Base-by-base conservation (phyloP, 352 stramenopile species). In the Sclerospora graminicola region DNA sequence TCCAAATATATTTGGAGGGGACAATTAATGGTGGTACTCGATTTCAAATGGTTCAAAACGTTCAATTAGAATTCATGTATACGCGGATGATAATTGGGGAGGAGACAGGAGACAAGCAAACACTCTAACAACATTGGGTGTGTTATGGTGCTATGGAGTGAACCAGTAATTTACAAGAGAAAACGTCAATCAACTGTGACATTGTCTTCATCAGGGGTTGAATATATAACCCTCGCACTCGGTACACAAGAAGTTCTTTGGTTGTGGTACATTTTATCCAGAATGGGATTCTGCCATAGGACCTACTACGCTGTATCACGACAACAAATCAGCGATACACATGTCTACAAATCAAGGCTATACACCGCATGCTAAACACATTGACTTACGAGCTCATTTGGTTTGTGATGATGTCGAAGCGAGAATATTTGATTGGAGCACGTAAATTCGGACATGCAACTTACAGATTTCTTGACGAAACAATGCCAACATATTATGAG, bases 1-100 rank as follows among this genome's bases (percentile, higher is more conserved):
- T 57, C 0, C 20, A 28, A n/a, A n/a, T n/a, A 2, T 60, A 62
- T 14, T 21, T 62, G 1, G 62, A 57, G 23, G 34, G 41, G 2
- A 58, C 45, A 9, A 18, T 13, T 7, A 10, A 4, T 4, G 3
- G 13, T 5, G 3, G 27, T 11, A 8, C 29, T 49, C n/a, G 30
- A 35, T 5, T 26, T 31, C 16, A n/a, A 20, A 27, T 19, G 2
- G 10, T 19, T 26, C 21, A 6, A 6, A 3, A 26, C 6, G 21
- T 3, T 26, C 21, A n/a, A n/a, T n/a, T n/a, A n/a, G n/a, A n/a
- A n/a, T 23, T 3, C 9, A 16, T 10, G 18, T 19, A 13, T 48
- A 40, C n/a, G 9, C 16, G 15, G 47, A 48, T 18, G 39, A 23
- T 0, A 54, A 43, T 10, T 39, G 38, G 38, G 39, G 31, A n/a